Percentiles rank a stretch among this genome's conserved stretches.
Conservation (phyloP, 176 grass and related monocot species). For the Musa troglodytarum region DNA sequence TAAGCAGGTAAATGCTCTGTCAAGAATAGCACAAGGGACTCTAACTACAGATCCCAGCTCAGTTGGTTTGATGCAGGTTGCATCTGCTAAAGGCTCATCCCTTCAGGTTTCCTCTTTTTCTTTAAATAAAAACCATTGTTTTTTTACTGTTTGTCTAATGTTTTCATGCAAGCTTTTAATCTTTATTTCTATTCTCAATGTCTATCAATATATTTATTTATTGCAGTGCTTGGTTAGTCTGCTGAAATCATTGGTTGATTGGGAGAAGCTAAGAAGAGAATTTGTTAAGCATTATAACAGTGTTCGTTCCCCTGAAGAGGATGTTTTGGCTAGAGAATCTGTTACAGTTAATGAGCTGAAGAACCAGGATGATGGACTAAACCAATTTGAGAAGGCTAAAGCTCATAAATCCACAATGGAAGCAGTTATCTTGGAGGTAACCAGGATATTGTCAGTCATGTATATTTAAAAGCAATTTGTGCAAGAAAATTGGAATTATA, state of each 20-base stretch:
- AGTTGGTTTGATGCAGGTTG: constrained; percentile 49
- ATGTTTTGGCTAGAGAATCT: constrained; percentile 41
- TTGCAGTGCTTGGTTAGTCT: constrained; percentile 89
- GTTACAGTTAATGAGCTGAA: constrained; percentile 50
- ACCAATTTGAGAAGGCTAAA: constrained; percentile 99
- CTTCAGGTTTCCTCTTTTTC: constrained; percentile 73
- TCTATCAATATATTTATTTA: not conserved
- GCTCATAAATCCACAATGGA: constrained; percentile 99
- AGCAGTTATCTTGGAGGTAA: constrained; percentile 80
- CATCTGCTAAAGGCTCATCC: constrained; percentile 85
- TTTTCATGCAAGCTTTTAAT: not conserved
- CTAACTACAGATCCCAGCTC: constrained; percentile 64
- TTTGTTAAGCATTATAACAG: constrained; percentile 46
- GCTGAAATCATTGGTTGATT: constrained; percentile 96
- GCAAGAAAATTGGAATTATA: constrained; percentile 2
- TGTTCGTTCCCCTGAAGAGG: constrained; percentile 41
- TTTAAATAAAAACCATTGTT: constrained; percentile 2
- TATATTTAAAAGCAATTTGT: constrained; percentile 4
- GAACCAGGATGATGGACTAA: constrained; percentile 61
- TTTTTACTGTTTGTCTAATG: constrained; percentile 4
- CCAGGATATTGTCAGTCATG: constrained; percentile 14
- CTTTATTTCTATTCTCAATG: not conserved
- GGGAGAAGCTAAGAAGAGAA: constrained; percentile 76
- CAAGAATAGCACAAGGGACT: constrained; percentile 81
- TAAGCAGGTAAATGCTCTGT: constrained; percentile 84